A percentile compares a stretch with the other conserved stretches of the same genome.
These are phyloP conservation scores for Auxenochlorella pyrenoidosa DNA, from an alignment of 139 green algal species.

Conservation along the genomic window DNA sequence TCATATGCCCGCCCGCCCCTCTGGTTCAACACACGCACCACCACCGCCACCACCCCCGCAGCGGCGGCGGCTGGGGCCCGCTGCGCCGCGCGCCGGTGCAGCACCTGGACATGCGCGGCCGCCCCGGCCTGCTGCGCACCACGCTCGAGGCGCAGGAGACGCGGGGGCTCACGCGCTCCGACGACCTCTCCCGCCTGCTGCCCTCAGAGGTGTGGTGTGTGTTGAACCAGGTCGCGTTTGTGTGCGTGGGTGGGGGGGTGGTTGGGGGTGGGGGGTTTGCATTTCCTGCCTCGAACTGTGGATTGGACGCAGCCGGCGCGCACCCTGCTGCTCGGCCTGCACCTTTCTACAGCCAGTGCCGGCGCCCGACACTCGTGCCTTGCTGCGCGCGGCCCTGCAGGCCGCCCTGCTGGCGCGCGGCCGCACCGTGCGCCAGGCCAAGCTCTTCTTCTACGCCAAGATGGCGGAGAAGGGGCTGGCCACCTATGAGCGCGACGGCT, in stretches of 20 bases:
- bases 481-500: slow-evolving; percentile 90
- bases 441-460: slow-evolving; percentile 88
- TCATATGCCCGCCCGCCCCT: too few species aligned
- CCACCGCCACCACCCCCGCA: neutral
- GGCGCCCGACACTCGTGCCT: neutral
- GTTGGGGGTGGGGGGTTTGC: too few species aligned
- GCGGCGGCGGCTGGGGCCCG: slow-evolving; percentile 87
- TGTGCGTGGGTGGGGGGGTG: too few species aligned
- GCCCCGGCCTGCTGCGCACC: slow-evolving; percentile 83
- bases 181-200: slow-evolving; percentile 88
- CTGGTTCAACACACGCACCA: too few species aligned
- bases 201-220: slow-evolving; percentile 59
- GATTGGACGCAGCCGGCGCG: too few species aligned
- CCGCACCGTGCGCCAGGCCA: slow-evolving; percentile 75
- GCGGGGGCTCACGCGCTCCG: slow-evolving; percentile 82
- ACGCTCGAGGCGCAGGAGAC: slow-evolving; percentile 89
- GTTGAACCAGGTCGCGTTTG: too few species aligned
- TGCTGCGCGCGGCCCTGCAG: neutral
- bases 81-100: slow-evolving; percentile 77
- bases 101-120: slow-evolving; percentile 63
- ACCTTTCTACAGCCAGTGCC: neutral
- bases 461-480: slow-evolving; percentile 86
- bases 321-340: too few species aligned
- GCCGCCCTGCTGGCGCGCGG: slow-evolving; percentile 75
- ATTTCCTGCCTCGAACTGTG: too few species aligned